Evolutionary conservation across 2,329 filamentous ascomycete species (phyloP).

Genomic region (Cladosporium sp.): DNA sequence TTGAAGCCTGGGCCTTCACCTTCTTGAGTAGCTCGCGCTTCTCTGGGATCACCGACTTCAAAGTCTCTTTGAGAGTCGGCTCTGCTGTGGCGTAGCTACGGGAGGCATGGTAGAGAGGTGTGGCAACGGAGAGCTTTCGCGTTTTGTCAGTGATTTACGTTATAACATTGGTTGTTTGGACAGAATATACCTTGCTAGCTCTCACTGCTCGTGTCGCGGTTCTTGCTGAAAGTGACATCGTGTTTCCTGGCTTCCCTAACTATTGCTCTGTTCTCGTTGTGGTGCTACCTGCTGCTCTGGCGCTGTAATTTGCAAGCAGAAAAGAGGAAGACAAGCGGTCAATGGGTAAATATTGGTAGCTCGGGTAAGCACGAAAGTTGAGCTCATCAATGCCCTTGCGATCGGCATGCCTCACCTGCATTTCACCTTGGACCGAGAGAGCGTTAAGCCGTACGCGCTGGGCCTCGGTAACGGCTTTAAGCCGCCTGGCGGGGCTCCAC

Average conservation of each 20-base stretch:
- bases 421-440: neutral
- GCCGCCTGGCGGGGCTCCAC: neutral
- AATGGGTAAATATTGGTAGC: neutral
- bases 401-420: neutral
- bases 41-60: conserved; percentile 78
- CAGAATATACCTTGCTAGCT: conserved; percentile 55
- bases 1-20: conserved; percentile 79
- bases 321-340: neutral
- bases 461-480: neutral
- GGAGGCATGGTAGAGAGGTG: conserved; percentile 20
- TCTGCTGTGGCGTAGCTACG: conserved; percentile 71
- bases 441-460: neutral
- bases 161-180: conserved; percentile 4
- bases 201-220: conserved; percentile 60
- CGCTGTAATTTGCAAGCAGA: neutral
- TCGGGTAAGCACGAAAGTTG: neutral
- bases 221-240: conserved; percentile 63
- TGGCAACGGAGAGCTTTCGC: conserved; percentile 23
- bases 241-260: neutral
- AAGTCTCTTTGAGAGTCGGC: conserved; percentile 81
- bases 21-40: conserved; percentile 92
- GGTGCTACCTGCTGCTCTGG: neutral
- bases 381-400: neutral
- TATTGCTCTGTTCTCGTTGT: neutral
- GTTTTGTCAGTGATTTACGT: neutral